Conservation (phyloP, 768 basidiomycete genomes). For the Boletus vermiculosoides region DNA sequence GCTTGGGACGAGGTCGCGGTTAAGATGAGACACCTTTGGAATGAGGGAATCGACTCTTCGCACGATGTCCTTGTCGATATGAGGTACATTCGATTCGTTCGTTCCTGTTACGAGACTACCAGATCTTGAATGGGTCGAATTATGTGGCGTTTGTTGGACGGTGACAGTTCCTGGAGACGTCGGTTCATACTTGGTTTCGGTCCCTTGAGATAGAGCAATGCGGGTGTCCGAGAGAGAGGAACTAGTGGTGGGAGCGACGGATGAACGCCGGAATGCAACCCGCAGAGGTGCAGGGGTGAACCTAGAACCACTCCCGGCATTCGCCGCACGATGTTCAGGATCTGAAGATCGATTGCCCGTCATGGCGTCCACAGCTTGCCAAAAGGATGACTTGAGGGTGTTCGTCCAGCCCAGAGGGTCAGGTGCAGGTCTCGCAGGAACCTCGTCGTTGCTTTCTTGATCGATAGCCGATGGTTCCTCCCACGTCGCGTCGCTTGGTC, state of each 20-base stretch:
- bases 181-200: not conserved
- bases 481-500: not conserved
- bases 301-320: slow-evolving; percentile 10
- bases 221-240: not conserved
- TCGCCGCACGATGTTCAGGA: not conserved
- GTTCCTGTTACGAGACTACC: not conserved
- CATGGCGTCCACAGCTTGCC: slow-evolving; percentile 50
- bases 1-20: not conserved
- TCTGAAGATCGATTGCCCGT: slow-evolving; percentile 40
- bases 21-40: slow-evolving; percentile 7
- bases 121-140: not conserved
- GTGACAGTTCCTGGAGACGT: not conserved
- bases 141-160: not conserved
- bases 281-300: slow-evolving; percentile 26
- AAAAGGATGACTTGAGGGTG: slow-evolving; percentile 43
- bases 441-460: not conserved
- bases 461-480: not conserved
- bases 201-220: not conserved
- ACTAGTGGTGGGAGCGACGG: not conserved
- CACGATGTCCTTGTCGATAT: not conserved
- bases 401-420: slow-evolving; percentile 40
- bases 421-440: not conserved
- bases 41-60: not conserved
- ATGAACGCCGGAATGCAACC: slow-evolving; percentile 12
- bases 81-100: not conserved